phyloP scores from a whole-genome alignment of 169 alveolate genomes.

The Eimeria brunetti region DNA sequence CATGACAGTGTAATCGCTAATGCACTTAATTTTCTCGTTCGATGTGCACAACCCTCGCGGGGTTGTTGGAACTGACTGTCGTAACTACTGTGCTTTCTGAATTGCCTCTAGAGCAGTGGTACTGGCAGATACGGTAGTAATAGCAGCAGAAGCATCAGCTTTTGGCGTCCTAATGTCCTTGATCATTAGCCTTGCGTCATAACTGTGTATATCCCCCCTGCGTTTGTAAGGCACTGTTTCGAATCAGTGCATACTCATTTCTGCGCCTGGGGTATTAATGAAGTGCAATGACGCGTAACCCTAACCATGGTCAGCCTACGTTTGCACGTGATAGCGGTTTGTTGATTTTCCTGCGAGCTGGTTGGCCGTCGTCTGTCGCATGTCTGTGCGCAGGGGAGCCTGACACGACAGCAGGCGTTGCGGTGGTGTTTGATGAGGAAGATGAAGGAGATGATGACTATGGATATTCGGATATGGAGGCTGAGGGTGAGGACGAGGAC shows the following conservation, averaged over 20 bases:
- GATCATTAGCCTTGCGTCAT: not conserved
- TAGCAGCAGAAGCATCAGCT: not conserved
- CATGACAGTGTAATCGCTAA: not conserved
- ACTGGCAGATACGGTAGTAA: not conserved
- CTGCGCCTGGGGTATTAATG: not conserved
- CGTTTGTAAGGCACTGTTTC: not conserved
- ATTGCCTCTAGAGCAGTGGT: not conserved
- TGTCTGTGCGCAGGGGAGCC: slow-evolving; percentile 77
- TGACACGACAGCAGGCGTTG: slow-evolving; percentile 84
- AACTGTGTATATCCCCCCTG: not conserved
- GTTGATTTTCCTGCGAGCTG: not conserved
- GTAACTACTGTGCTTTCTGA: not conserved
- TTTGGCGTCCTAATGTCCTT: not conserved
- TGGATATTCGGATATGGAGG: slow-evolving; percentile 80
- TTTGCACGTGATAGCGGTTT: not conserved
- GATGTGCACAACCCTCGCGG: not conserved
- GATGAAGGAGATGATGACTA: slow-evolving; percentile 85
- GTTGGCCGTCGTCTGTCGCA: not conserved
- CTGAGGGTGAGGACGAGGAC: slow-evolving; percentile 81
- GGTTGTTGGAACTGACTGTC: not conserved
- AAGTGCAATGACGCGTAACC: not conserved
- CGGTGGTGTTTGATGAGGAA: slow-evolving; percentile 84
- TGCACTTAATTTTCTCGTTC: not conserved
- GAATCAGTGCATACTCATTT: not conserved
- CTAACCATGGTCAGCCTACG: too few relatives aligned